These are phyloP conservation scores for Aspergillus chevalieri DNA, from an alignment of 2,329 filamentous ascomycete genomes.

Conservation along the genomic window DNA sequence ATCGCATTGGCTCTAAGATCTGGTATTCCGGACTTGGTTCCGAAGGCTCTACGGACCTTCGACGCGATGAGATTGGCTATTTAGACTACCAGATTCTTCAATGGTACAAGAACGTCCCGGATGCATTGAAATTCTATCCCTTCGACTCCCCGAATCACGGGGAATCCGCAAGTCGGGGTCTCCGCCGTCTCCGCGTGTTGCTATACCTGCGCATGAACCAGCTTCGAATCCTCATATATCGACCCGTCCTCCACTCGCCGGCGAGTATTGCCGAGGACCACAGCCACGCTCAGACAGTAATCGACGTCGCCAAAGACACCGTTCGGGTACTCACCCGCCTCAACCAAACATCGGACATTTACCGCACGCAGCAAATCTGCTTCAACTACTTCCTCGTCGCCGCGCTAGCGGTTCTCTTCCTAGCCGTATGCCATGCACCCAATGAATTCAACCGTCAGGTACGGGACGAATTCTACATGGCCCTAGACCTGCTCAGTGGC, in stretches of 20 bases:
- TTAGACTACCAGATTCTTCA: slow-evolving; percentile 78
- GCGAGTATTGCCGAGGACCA: slow-evolving; percentile 75
- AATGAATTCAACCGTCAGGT: slow-evolving; percentile 54
- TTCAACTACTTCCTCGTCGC: slow-evolving; percentile 64
- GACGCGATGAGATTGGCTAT: slow-evolving; percentile 68
- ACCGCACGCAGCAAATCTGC: slow-evolving; percentile 56
- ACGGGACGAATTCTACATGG: slow-evolving; percentile 63
- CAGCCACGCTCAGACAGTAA: slow-evolving; percentile 62
- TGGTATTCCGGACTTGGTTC: slow-evolving; percentile 74
- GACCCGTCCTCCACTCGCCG: slow-evolving; percentile 77
- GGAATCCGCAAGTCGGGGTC: slow-evolving; percentile 55
- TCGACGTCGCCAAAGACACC: slow-evolving; percentile 61
- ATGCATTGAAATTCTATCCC: slow-evolving; percentile 58
- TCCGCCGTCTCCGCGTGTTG: slow-evolving; percentile 71
- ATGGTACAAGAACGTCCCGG: slow-evolving; percentile 73
- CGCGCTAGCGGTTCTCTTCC: slow-evolving; percentile 57
- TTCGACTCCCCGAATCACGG: slow-evolving; percentile 43
- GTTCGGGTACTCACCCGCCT: slow-evolving; percentile 56
- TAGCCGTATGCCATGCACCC: slow-evolving; percentile 60
- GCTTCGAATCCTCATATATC: slow-evolving; percentile 82
- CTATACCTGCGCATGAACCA: slow-evolving; percentile 84
- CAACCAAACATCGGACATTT: slow-evolving; percentile 58
- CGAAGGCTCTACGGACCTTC: slow-evolving; percentile 59
- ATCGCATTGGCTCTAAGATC: slow-evolving; percentile 74
- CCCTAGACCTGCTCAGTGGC: slow-evolving; percentile 57